Evolutionary conservation across 768 basidiomycete species (phyloP), one percentile per base, ranked within the genome.

Genomic region (Mycena alexandri): DNA sequence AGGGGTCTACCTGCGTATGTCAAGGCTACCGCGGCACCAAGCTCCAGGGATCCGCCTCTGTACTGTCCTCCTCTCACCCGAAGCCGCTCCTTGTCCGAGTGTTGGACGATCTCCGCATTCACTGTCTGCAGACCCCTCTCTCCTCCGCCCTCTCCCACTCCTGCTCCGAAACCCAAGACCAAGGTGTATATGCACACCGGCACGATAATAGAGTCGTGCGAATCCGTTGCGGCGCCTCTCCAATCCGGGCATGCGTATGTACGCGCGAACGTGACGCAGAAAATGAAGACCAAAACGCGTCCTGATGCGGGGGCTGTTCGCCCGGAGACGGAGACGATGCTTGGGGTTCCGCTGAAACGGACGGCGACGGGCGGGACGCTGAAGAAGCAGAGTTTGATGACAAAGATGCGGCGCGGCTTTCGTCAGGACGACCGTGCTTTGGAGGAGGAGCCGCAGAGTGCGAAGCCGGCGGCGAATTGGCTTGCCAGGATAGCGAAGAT

Each of bases 61-160:
- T n/a, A 22, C 42, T 7, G n/a, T 10, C 50, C 41, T 54, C 48
- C 58, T 38, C 63, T 69, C 25, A 22, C 25, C 16, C 63, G 68
- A 14, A 61, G 12, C 43, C 63, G 46, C 41, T 65, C 63, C 36
- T 38, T 69, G 17, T 63, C 68, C 46, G 63, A 55, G 22, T 17
- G 36, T 38, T 69, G 68, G 68, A 21, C 21, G 29, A 43, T 69
- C 19, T 69, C 68, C 21, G n/a, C 24, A 17, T 69, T 65, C 63
- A 69, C 34, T 19, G 42, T 38, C 22, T 58, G 63, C 29, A 19
- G 36, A 33, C 42, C 19, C 5, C n/a, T 43, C 48, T 24, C 61
- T 52, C 24, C 42, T 43, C 54, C 52, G 22, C 62, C 67, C 7
- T 69, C 62, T 44, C 67, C 56, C 10, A 34, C 53, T 9, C 60